Percentiles rank a stretch among this genome's conserved stretches.
These are phyloP conservation scores for Vaccinium myrtillus DNA, from an alignment of 148 eudicot species.

Conservation along the genomic window DNA sequence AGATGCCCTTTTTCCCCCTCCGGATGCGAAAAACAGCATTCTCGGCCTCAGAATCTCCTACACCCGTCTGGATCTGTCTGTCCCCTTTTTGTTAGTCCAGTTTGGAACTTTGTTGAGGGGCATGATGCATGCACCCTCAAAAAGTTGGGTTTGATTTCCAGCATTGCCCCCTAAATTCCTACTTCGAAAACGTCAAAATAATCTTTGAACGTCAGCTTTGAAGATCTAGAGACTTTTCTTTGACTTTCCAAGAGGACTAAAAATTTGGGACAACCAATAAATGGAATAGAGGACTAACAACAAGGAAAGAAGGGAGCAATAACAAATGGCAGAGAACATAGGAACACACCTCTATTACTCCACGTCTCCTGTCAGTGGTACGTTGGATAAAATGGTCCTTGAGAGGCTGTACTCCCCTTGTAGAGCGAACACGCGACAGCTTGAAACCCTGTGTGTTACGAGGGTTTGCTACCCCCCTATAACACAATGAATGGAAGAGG, in stretches of 20 bases:
- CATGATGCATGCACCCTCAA: neutral
- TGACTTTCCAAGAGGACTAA: neutral
- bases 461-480: conserved; percentile 34
- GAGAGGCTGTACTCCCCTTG: conserved; percentile 47
- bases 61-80: neutral
- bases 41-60: no score
- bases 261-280: neutral
- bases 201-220: neutral
- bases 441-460: conserved; percentile 17
- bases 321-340: neutral
- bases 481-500: conserved; percentile 38
- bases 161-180: neutral
- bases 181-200: neutral
- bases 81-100: conserved; percentile 8
- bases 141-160: neutral
- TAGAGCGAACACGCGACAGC: conserved; percentile 29
- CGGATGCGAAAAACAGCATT: no score
- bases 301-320: neutral
- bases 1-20: no score
- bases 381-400: conserved; percentile 74
- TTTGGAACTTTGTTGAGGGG: neutral
- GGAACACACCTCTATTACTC: conserved; percentile 78
- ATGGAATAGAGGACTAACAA: conserved; percentile 3
- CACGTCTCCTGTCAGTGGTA: conserved; percentile 93
- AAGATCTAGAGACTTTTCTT: neutral